A percentile compares a stretch with the other conserved stretches of the same genome.
These are phyloP conservation scores for Eucalyptus paniculata DNA, from an alignment of 345 rosid genomes.

Conservation along the genomic window DNA sequence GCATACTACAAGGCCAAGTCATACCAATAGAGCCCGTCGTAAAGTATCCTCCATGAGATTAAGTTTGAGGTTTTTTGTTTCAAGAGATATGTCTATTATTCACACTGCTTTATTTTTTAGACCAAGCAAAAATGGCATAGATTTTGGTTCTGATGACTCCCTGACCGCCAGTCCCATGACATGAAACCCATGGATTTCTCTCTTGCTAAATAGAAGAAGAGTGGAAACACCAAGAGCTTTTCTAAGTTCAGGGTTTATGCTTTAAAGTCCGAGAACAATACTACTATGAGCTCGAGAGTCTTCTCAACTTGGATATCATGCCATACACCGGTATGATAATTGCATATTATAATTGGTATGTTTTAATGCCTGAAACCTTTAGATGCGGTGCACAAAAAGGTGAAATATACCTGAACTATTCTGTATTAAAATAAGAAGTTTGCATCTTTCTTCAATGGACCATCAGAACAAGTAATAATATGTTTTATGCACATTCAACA, in stretches of 20 bases:
- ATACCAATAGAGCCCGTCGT: neutral
- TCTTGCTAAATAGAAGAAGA: conserved; percentile 39
- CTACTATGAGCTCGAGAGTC: no score
- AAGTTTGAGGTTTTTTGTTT: neutral
- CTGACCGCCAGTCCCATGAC: neutral
- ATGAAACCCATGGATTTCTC: neutral
- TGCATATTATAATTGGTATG: no score
- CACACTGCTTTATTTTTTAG: neutral
- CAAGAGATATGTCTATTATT: neutral
- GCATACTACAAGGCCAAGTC: neutral
- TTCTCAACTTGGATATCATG: no score
- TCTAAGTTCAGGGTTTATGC: no score
- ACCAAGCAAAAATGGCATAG: conserved; percentile 62
- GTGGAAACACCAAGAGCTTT: no score
- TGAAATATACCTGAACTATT: neutral
- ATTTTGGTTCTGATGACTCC: conserved; percentile 44
- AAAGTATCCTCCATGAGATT: neutral
- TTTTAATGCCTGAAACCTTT: neutral
- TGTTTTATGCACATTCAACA: neutral
- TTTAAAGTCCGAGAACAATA: no score
- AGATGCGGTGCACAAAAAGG: neutral
- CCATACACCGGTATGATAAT: no score
- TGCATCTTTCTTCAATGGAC: neutral
- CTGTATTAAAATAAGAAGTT: neutral
- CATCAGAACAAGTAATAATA: neutral